Evolutionary conservation across 1,139 yeast species (phyloP).

Genomic region (Wickerhamiella pararugosa): DNA sequence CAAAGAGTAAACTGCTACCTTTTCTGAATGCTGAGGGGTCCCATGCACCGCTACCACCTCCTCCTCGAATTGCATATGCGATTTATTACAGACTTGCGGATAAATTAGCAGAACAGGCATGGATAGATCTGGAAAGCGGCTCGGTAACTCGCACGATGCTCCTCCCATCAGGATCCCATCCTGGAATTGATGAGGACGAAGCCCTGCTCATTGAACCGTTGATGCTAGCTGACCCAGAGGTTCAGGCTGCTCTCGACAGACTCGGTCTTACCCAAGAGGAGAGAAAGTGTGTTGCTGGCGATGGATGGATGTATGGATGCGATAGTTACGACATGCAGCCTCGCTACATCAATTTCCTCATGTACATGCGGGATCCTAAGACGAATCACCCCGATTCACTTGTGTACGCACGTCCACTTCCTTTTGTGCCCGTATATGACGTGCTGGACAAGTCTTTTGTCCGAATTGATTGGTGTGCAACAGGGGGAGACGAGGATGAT

Average conservation of each 20-base stretch:
- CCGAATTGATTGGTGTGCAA: conserved; percentile 66
- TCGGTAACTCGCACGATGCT: conserved; percentile 38
- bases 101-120: conserved; percentile 50
- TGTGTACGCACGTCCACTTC: conserved; percentile 72
- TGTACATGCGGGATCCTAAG: conserved; percentile 43
- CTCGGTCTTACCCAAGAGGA: conserved; percentile 40
- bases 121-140: conserved; percentile 51
- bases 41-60: conserved; percentile 39
- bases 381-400: conserved; percentile 64
- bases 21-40: conserved; percentile 55
- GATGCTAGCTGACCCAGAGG: conserved; percentile 41
- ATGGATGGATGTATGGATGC: conserved; percentile 88
- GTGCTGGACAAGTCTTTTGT: conserved; percentile 47
- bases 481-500: conserved; percentile 35
- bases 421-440: conserved; percentile 71
- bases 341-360: conserved; percentile 58
- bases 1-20: conserved; percentile 56
- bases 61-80: conserved; percentile 45
- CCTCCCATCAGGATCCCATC: conserved; percentile 50
- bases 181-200: conserved; percentile 65
- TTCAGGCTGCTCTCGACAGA: conserved; percentile 41
- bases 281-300: conserved; percentile 50
- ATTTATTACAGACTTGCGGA: conserved; percentile 50
- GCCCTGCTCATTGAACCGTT: conserved; percentile 38
- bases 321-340: conserved; percentile 63